Percentiles rank a stretch among this genome's conserved stretches.
Evolutionary conservation across 2,329 filamentous ascomycete genomes (phyloP).

Genomic region (Ophiostoma sp.): DNA sequence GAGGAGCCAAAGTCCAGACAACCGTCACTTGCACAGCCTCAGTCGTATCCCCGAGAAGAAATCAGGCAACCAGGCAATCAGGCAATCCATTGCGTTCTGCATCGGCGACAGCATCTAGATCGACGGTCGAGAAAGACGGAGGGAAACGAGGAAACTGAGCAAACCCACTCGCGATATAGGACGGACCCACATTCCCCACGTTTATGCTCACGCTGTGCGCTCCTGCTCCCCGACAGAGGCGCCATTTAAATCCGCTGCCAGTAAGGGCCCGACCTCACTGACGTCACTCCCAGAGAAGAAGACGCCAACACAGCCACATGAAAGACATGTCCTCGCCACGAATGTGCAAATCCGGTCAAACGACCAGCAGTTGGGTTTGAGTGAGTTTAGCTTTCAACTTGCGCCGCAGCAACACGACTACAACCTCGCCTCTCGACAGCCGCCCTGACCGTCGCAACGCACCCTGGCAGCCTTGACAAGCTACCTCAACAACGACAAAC

Average conservation of each 20-base stretch:
- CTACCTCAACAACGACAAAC: too few relatives aligned
- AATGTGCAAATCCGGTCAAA: neutral
- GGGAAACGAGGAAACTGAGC: neutral
- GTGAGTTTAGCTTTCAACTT: neutral
- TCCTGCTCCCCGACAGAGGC: constrained; percentile 6
- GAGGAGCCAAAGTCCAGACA: neutral
- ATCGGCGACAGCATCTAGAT: constrained; percentile 6
- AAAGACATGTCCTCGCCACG: constrained; percentile 4
- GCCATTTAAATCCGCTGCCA: constrained; percentile 2
- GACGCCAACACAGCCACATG: neutral
- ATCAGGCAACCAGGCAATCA: neutral
- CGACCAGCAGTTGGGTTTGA: neutral
- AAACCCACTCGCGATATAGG: neutral
- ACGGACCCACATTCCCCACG: neutral
- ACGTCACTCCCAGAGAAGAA: constrained; percentile 4
- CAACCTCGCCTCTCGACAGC: too few relatives aligned
- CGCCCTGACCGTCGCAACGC: neutral
- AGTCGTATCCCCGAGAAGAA: neutral
- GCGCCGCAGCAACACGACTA: too few relatives aligned
- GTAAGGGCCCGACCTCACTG: constrained; percentile 1
- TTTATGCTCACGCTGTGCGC: neutral
- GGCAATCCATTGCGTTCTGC: constrained; percentile 1
- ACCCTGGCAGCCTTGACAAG: too few relatives aligned
- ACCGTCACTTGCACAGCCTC: neutral
- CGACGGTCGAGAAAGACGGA: neutral